Conservation (phyloP, 2,329 filamentous ascomycete genomes). For the Coniosporium tulheliwenetii region DNA sequence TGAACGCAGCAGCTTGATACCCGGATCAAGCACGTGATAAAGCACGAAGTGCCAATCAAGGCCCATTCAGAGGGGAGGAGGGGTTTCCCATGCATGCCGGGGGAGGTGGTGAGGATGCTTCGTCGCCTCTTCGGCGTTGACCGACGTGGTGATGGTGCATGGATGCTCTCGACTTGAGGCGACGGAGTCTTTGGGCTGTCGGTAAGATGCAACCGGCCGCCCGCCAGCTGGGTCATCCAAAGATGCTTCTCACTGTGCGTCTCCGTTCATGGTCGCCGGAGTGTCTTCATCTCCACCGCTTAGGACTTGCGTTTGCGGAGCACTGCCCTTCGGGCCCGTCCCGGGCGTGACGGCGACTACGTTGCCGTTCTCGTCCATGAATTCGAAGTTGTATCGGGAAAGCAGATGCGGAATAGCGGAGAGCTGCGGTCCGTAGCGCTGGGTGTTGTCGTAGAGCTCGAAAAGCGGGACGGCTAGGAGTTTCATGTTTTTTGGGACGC, state of each 20-base stretch:
- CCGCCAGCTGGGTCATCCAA: neutral
- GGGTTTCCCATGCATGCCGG: no score
- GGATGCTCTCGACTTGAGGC: no score
- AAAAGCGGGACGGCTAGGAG: slow-evolving; percentile 91
- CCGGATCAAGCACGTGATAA: neutral
- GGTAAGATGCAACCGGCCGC: neutral
- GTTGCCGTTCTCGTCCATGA: slow-evolving; percentile 83
- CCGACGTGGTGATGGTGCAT: no score
- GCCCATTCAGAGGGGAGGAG: no score
- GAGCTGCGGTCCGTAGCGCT: slow-evolving; percentile 85
- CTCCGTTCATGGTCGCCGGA: neutral
- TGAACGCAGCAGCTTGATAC: slow-evolving; percentile 2
- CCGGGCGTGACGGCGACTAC: slow-evolving; percentile 76
- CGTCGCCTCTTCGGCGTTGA: no score
- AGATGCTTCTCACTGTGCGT: neutral
- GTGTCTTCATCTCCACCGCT: slow-evolving; percentile 40
- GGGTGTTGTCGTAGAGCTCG: slow-evolving; percentile 95
- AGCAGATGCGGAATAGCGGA: slow-evolving; percentile 92
- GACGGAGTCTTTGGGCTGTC: no score
- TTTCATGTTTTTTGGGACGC: slow-evolving; percentile 99
- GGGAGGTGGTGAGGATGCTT: no score
- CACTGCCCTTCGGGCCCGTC: slow-evolving; percentile 37
- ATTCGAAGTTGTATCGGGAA: slow-evolving; percentile 94
- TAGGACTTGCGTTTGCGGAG: slow-evolving; percentile 49
- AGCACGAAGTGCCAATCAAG: no score